Conservation (phyloP, 768 basidiomycete species). For the Podaxis sp. region DNA sequence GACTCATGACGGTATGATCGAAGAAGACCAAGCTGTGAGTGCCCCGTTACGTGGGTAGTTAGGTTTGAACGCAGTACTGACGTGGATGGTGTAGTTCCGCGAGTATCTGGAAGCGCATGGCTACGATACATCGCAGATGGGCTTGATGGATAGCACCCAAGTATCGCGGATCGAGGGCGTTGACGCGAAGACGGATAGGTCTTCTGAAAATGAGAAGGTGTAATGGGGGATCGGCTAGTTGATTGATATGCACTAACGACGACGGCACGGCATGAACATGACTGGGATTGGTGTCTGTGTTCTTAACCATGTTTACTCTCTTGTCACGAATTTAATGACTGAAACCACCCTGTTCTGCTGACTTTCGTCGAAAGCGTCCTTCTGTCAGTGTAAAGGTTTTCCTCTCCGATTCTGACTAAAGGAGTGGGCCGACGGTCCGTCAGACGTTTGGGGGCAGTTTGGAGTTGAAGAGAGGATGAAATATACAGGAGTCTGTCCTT, state of each 20-base stretch:
- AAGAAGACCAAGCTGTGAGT: conserved; percentile 67
- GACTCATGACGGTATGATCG: conserved; percentile 71
- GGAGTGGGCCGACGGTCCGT: no score
- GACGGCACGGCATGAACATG: background rate
- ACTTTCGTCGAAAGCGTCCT: background rate
- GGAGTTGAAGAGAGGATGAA: no score
- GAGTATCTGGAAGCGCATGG: conserved; percentile 77
- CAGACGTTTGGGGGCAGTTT: no score
- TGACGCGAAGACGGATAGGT: conserved; percentile 18
- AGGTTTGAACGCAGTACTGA: conserved; percentile 1
- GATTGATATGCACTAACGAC: background rate
- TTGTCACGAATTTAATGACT: background rate
- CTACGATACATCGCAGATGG: conserved; percentile 77
- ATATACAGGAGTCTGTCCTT: no score
- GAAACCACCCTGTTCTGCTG: background rate
- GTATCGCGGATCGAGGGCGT: conserved; percentile 23
- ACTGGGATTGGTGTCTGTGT: background rate
- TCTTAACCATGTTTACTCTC: background rate
- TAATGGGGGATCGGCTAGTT: conserved; percentile 5
- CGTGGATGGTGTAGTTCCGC: conserved; percentile 57
- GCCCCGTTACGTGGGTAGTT: background rate
- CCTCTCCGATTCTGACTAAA: no score
- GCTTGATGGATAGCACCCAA: conserved; percentile 35
- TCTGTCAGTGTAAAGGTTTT: background rate
- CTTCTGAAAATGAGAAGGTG: conserved; percentile 11